These are phyloP conservation scores for Sugiyamaella novakii DNA, from an alignment of 1,139 yeast genomes.

Conservation along the genomic window DNA sequence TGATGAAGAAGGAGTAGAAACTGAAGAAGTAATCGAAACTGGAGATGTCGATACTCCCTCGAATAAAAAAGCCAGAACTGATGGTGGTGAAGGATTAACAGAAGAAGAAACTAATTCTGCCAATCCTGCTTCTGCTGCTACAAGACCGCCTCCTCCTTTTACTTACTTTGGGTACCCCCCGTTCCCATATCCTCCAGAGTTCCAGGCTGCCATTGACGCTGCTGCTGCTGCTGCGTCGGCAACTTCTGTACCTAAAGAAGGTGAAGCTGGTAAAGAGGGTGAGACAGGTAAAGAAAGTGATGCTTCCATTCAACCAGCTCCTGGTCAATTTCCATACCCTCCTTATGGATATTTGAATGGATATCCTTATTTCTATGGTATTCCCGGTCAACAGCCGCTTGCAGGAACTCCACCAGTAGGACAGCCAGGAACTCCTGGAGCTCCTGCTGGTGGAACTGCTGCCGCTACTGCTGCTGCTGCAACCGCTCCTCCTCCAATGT, in stretches of 20 bases:
- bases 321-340: conserved; percentile 20
- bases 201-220: conserved; percentile 15
- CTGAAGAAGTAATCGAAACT: neutral
- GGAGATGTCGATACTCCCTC: neutral
- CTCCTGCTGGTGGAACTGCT: conserved; percentile 3
- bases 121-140: conserved; percentile 4
- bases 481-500: conserved; percentile 9
- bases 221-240: conserved; percentile 11
- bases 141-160: conserved; percentile 8
- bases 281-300: conserved; percentile 10
- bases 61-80: neutral
- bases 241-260: conserved; percentile 6
- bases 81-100: neutral
- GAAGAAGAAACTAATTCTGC: conserved; percentile 7
- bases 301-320: conserved; percentile 5
- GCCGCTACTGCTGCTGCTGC: conserved; percentile 8
- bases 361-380: conserved; percentile 21
- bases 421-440: neutral
- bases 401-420: neutral
- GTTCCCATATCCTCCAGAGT: conserved; percentile 13
- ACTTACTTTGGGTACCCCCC: conserved; percentile 13
- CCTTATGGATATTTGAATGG: conserved; percentile 18
- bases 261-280: conserved; percentile 4
- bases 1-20: conserved; percentile 3
- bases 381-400: conserved; percentile 14